These are phyloP conservation scores for Galerina sulciceps DNA, from an alignment of 768 basidiomycete genomes.

Conservation along the genomic window DNA sequence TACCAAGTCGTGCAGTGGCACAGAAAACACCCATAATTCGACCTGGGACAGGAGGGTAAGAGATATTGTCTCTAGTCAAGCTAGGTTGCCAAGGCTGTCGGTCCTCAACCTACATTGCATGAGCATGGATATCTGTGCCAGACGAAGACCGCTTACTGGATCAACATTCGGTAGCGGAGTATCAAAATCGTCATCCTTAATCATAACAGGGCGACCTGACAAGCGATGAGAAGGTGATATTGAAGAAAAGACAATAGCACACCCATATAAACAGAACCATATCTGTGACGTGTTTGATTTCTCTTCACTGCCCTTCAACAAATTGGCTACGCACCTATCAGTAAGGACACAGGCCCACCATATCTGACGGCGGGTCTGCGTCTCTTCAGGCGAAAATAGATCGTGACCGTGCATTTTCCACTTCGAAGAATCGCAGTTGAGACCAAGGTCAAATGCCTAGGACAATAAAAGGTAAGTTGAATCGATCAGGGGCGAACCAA, in stretches of 20 bases:
- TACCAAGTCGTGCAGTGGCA: conserved; percentile 62
- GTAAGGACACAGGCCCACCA: conserved; percentile 80
- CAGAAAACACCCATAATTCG: conserved; percentile 59
- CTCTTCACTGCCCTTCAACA: background rate
- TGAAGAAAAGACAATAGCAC: conserved; percentile 15
- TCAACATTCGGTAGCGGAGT: conserved; percentile 61
- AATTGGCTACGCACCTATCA: conserved; percentile 55
- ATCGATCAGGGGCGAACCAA: conserved; percentile 2
- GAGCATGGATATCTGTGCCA: background rate
- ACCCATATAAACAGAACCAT: conserved; percentile 80
- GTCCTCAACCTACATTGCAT: conserved; percentile 54
- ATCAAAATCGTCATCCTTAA: conserved; percentile 73
- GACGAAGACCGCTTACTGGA: conserved; percentile 43
- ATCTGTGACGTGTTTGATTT: conserved; percentile 31
- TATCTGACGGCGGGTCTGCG: conserved; percentile 72
- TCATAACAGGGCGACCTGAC: conserved; percentile 67
- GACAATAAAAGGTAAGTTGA: conserved; percentile 5
- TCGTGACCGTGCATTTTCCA: conserved; percentile 70
- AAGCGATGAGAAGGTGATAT: conserved; percentile 7
- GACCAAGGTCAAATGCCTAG: conserved; percentile 79
- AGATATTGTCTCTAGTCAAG: conserved; percentile 39
- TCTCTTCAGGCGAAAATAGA: conserved; percentile 69
- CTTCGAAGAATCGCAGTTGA: conserved; percentile 77
- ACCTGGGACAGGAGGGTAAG: conserved; percentile 51
- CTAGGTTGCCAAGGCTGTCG: conserved; percentile 57